Conservation (phyloP, 1,284 basidiomycete species). For the Austroboletus niveus region DNA sequence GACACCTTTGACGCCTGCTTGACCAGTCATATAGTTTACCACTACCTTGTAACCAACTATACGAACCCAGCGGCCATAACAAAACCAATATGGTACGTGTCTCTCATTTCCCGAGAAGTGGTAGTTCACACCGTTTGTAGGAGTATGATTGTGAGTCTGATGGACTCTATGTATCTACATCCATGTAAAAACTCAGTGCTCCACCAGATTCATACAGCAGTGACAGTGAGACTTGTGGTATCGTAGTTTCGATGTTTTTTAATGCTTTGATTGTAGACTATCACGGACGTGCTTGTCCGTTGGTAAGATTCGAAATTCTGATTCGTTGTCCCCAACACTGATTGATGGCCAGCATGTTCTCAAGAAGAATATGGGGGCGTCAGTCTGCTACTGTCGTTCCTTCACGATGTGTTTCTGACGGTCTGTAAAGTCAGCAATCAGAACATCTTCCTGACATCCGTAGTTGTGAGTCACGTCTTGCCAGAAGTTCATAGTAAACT, state of each 20-base stretch:
- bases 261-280: constrained; percentile 28
- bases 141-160: constrained; percentile 42
- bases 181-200: neutral
- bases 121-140: constrained; percentile 21
- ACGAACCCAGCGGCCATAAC: constrained; percentile 42
- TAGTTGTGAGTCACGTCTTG: constrained; percentile 37
- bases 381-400: constrained; percentile 14
- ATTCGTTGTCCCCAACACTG: neutral
- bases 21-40: constrained; percentile 50
- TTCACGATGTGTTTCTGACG: neutral
- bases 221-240: constrained; percentile 36
- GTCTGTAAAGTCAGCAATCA: constrained; percentile 39
- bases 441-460: constrained; percentile 36
- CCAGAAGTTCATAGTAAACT: neutral
- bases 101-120: neutral
- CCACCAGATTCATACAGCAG: constrained; percentile 42
- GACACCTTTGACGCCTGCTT: constrained; percentile 52
- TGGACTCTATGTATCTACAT: neutral
- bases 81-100: constrained; percentile 45
- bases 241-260: neutral
- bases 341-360: constrained; percentile 35
- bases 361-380: constrained; percentile 42
- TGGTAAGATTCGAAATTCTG: constrained; percentile 15
- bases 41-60: constrained; percentile 52
- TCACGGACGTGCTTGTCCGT: constrained; percentile 47